phyloP scores from a whole-genome alignment of 1,139 yeast species.

The Yamadazyma blattariae region DNA sequence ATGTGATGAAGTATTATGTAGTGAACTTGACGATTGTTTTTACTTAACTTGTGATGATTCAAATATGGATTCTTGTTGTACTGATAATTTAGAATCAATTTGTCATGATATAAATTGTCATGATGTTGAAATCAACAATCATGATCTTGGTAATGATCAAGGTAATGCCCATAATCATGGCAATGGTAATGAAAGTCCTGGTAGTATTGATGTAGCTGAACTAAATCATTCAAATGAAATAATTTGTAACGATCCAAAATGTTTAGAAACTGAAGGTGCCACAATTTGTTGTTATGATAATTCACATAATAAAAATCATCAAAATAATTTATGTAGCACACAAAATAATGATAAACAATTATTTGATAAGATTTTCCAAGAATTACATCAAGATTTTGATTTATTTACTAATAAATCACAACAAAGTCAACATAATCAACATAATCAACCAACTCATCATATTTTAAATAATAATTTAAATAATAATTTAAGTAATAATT shows the following conservation, averaged over 20 bases:
- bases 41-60: constrained; percentile 32
- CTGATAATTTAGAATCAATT: constrained; percentile 4
- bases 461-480: too few relatives aligned
- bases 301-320: constrained; percentile 15
- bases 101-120: constrained; percentile 3
- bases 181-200: not conserved
- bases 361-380: constrained; percentile 15
- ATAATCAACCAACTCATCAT: too few relatives aligned
- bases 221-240: constrained; percentile 1
- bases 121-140: not conserved
- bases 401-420: constrained; percentile 3
- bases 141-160: not conserved
- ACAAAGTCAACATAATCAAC: too few relatives aligned
- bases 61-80: constrained; percentile 6
- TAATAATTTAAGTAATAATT: too few relatives aligned
- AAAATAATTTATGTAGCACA: constrained; percentile 28
- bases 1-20: constrained; percentile 44
- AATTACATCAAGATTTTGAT: constrained; percentile 16
- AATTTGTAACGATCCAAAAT: constrained; percentile 12
- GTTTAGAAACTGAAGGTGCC: constrained; percentile 9
- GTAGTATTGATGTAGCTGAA: not conserved
- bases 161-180: not conserved
- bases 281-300: constrained; percentile 19
- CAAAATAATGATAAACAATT: constrained; percentile 12
- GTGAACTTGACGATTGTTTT: constrained; percentile 46